Evolutionary conservation across 2,329 filamentous ascomycete species (phyloP).

Genomic region (Coniochaeta sp.): DNA sequence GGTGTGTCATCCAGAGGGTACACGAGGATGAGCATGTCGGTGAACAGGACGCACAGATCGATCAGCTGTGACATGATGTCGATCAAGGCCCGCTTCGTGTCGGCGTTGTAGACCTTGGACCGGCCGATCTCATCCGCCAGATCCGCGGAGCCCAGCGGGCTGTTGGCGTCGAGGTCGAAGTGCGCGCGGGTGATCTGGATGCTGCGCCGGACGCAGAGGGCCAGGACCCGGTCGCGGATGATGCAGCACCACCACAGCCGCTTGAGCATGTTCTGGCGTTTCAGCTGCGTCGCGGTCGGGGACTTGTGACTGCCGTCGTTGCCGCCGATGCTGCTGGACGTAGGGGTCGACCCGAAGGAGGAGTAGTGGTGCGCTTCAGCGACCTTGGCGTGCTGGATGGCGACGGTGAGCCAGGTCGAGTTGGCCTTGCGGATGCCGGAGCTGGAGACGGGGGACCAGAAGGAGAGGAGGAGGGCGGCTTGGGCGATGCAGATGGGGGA

Average conservation of each 20-base stretch:
- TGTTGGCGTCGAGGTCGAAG: constrained; percentile 33
- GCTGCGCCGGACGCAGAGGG: constrained; percentile 39
- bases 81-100: constrained; percentile 35
- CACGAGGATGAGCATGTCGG: constrained; percentile 36
- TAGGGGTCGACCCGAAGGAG: constrained; percentile 25
- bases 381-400: constrained; percentile 41
- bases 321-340: constrained; percentile 5
- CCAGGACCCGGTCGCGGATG: constrained; percentile 41
- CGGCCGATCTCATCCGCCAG: constrained; percentile 35
- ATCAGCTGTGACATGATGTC: constrained; percentile 38
- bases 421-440: constrained; percentile 21
- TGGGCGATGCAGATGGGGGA: constrained; percentile 32
- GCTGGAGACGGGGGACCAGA: constrained; percentile 25
- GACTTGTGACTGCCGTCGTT: neutral
- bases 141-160: constrained; percentile 31
- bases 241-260: constrained; percentile 49
- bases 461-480: constrained; percentile 33
- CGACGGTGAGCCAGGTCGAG: constrained; percentile 40
- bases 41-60: constrained; percentile 36
- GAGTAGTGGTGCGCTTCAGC: constrained; percentile 35
- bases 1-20: constrained; percentile 35
- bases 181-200: constrained; percentile 40
- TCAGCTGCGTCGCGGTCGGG: constrained; percentile 10
- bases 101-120: constrained; percentile 36
- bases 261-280: constrained; percentile 27